A percentile compares a stretch with the other conserved stretches of the same genome.
Conservation (phyloP, 2,329 filamentous ascomycete genomes). For the Talaromyces sp. region DNA sequence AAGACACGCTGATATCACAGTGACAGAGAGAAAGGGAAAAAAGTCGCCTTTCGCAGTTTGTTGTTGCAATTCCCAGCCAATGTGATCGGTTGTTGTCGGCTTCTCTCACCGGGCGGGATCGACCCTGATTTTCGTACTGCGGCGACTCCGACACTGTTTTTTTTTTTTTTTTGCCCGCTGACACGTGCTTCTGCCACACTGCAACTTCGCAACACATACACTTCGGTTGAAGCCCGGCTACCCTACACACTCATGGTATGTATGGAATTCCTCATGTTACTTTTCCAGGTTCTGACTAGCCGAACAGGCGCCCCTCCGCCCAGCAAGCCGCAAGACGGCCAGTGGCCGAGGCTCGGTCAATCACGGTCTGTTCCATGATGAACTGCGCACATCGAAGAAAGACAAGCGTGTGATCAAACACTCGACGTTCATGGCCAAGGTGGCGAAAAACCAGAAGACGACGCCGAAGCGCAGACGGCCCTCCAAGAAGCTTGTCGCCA, state of each 20-base stretch:
- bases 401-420: constrained; percentile 82
- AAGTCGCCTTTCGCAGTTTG: background rate
- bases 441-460: constrained; percentile 59
- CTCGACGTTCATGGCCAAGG: constrained; percentile 71
- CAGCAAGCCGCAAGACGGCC: constrained; percentile 8
- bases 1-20: background rate
- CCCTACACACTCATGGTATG: background rate
- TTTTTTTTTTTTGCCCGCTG: background rate
- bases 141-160: background rate
- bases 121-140: background rate
- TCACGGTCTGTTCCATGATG: constrained; percentile 23
- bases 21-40: background rate
- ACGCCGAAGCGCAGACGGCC: constrained; percentile 62
- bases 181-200: background rate
- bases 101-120: background rate
- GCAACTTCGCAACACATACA: background rate
- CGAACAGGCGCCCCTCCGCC: constrained; percentile 10
- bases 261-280: background rate
- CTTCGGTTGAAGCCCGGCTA: background rate
- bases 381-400: constrained; percentile 69
- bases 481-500: constrained; percentile 72
- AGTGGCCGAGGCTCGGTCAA: constrained; percentile 13
- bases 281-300: background rate
- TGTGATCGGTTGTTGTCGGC: background rate
- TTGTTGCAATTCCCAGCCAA: background rate